A percentile compares a stretch with the other conserved stretches of the same genome.
Evolutionary conservation across 345 rosid genomes (phyloP).

Genomic region (Diplotaxis tenuifolia): DNA sequence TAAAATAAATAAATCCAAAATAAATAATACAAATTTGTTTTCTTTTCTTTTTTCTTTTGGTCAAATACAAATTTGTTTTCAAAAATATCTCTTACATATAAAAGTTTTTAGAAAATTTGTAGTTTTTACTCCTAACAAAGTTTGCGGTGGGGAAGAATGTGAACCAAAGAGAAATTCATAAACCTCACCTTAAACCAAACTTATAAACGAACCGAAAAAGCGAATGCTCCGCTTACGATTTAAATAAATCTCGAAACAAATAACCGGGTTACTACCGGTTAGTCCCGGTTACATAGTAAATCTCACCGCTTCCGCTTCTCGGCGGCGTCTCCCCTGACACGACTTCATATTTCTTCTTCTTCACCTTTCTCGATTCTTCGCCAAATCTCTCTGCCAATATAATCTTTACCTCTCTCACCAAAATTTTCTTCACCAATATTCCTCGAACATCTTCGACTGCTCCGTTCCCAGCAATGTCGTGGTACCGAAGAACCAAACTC

Average conservation of each 20-base stretch:
- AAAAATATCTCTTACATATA: too few relatives aligned
- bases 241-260: background rate
- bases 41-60: too few relatives aligned
- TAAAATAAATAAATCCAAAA: too few relatives aligned
- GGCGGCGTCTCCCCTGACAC: background rate
- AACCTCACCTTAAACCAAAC: background rate
- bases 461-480: slow-evolving; percentile 45
- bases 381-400: background rate
- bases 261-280: background rate
- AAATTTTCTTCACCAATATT: background rate
- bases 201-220: too few relatives aligned
- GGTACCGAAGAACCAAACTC: slow-evolving; percentile 49
- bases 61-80: too few relatives aligned
- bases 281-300: background rate
- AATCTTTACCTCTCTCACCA: background rate
- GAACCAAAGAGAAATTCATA: background rate
- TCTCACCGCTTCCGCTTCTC: background rate
- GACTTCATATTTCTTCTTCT: background rate
- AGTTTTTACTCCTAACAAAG: background rate
- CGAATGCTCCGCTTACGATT: background rate
- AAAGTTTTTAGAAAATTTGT: too few relatives aligned
- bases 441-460: background rate
- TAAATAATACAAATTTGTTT: too few relatives aligned
- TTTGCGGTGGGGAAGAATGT: background rate
- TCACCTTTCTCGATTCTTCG: slow-evolving; percentile 19